Evolutionary conservation across 2,329 filamentous ascomycete genomes (phyloP), one percentile per base, ranked within the genome.

Genomic region (Stachybotrys echinatus): DNA sequence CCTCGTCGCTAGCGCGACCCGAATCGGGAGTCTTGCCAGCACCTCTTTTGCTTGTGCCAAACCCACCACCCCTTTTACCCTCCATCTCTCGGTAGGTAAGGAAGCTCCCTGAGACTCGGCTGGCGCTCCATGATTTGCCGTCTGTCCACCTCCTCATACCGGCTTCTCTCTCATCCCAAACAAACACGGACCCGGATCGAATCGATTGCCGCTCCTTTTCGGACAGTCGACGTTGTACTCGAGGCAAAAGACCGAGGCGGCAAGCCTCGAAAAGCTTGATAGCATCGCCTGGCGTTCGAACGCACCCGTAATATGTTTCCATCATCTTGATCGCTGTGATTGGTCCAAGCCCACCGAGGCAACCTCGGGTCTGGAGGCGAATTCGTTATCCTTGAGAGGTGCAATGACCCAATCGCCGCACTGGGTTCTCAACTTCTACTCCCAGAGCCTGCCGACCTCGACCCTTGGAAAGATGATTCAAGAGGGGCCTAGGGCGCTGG

Each of bases 221-320:
- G 3, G 94, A 97, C 52, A 96, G 74, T 61, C 94, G 81, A 58
- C 94, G 82, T 74, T 97, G 94, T 6, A 99, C 94, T 57, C 94
- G 84, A 23, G 94, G 94, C 45, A 97, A 75, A 45, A 95, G 76
- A 49, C 94, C 94, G 43, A 96, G 77, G 56, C 92, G 82, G 70
- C 92, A 99, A 53, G 94, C 94, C 72, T 97, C 94, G 65, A 99
- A 97, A n/a, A 99, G 79, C 65, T 96, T 92, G 73, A 99, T 96
- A 60, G 94, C 94, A 72, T 99, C 94, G 62, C 85, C 87, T 38
- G 94, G 92, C n/a, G 92, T 95, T 72, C 92, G 89, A 64, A 99
- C 92, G 67, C 89, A 88, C 54, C 94, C 94, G 74, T 92, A 82
- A 66, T 97, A 99, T 44, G 94, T 99, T 75, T 99, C 94, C 92